phyloP scores from a whole-genome alignment of 23 red algal species.

The Agarophyton chilense region DNA sequence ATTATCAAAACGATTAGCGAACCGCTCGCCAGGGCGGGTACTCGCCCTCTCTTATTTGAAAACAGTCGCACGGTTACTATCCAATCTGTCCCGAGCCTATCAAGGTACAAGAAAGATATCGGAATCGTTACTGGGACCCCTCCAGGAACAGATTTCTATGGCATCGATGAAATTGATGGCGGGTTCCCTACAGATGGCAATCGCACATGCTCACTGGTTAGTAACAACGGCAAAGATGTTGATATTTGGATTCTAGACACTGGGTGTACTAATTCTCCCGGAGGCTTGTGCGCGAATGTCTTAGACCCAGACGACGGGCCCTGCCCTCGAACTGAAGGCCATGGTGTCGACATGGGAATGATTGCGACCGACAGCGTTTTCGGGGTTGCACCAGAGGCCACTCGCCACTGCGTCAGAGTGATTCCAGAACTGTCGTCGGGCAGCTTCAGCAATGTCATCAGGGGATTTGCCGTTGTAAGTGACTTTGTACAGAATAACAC shows the following conservation, averaged over 20 bases:
- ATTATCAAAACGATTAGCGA: background rate
- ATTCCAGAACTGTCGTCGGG: background rate
- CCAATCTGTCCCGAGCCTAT: background rate
- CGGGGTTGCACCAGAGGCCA: constrained; percentile 13
- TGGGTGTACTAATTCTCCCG: background rate
- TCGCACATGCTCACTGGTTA: constrained; percentile 9
- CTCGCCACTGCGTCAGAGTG: constrained; percentile 15
- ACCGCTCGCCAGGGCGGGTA: background rate
- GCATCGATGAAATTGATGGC: constrained; percentile 36
- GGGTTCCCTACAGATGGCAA: constrained; percentile 15
- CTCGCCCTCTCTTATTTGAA: background rate
- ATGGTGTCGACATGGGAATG: background rate
- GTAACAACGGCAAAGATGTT: constrained; percentile 2
- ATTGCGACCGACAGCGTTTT: background rate
- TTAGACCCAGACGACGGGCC: background rate
- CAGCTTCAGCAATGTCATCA: background rate
- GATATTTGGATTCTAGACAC: constrained; percentile 45
- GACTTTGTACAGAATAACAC: background rate
- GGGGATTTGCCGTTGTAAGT: background rate
- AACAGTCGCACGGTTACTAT: background rate
- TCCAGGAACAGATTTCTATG: background rate
- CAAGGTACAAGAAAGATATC: too few species aligned
- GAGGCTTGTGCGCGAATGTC: background rate
- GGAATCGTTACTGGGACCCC: too few species aligned
- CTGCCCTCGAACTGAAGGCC: constrained; percentile 2